Evolutionary conservation across 768 basidiomycete species (phyloP), one percentile per base, ranked within the genome.

Genomic region (Termitomyces sp.): DNA sequence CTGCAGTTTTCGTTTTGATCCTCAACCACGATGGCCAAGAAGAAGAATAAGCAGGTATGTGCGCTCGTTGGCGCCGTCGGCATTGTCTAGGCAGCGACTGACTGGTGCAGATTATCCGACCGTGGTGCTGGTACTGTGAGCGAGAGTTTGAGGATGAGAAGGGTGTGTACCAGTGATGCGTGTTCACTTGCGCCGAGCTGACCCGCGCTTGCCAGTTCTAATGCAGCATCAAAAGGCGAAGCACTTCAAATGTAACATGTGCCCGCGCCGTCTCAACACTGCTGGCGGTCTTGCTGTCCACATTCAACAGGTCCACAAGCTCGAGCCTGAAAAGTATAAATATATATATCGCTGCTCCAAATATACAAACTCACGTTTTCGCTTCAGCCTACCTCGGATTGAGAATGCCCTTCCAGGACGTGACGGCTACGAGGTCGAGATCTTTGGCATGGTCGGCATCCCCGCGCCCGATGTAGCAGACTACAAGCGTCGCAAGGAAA

Each of bases 151-250:
- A 98, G 73, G 97, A 99, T 82, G 95, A 98, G 73, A 98, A 98
- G 76, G 95, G 95, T 92, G 47, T 19, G 77, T 73, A 55, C 54
- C 14, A 17, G 27, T 23, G 28, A 7, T n/a, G 30, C 44, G 17
- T 12, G 25, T 50, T 21, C 5, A 12, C 40, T 7, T 47, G 21
- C 10, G 16, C 21, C 17, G 43, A 14, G 46, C 59, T 46, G 41
- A 41, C 58, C 42, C 10, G 25, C 21, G 21, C 23, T 46, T 37
- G 56, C 8, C 65, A 94, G 97, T 99, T 63, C 83, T 99, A 60
- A 93, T 98, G 85, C 94, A 97, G 72, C 96, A 99, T 72, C 96
- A 99, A 69, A 98, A 98, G 74, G 96, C 97, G 12, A 99, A 99
- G 72, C 96, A 98, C 69, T 99, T 98, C 80, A 97, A 97, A 71